Percentiles rank a stretch among this genome's conserved stretches.
Conservation (phyloP, 768 basidiomycete species). For the Lanmaoa rubissima region DNA sequence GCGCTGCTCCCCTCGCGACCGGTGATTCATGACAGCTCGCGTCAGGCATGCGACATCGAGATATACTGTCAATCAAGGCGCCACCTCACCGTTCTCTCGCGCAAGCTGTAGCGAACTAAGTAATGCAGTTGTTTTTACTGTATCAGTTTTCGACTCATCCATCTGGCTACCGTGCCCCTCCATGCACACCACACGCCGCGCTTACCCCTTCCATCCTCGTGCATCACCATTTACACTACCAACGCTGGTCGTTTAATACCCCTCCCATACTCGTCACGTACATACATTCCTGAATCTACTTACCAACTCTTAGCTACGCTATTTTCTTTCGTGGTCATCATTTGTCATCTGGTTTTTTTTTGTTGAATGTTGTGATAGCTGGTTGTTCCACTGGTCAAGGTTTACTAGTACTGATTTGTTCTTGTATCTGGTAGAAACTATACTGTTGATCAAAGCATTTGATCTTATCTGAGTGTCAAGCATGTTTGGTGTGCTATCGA, state of each 20-base stretch:
- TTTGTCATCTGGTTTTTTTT: constrained; percentile 6
- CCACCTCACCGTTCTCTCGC: background rate
- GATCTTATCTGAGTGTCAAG: background rate
- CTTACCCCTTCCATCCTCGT: background rate
- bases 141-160: background rate
- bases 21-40: constrained; percentile 11
- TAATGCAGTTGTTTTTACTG: background rate
- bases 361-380: constrained; percentile 6
- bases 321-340: background rate
- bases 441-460: background rate
- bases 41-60: constrained; percentile 1
- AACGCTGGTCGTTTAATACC: constrained; percentile 33
- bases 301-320: constrained; percentile 9
- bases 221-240: constrained; percentile 13
- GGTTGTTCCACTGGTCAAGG: constrained; percentile 6
- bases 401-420: background rate
- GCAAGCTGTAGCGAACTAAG: background rate
- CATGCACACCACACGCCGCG: background rate
- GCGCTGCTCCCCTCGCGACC: constrained; percentile 23
- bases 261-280: constrained; percentile 8
- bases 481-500: background rate
- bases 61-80: background rate
- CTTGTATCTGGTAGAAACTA: constrained; percentile 10
- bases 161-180: background rate
- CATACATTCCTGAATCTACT: constrained; percentile 17